Conservation (phyloP, 768 basidiomycete genomes). For the Lactarius hengduanensis region DNA sequence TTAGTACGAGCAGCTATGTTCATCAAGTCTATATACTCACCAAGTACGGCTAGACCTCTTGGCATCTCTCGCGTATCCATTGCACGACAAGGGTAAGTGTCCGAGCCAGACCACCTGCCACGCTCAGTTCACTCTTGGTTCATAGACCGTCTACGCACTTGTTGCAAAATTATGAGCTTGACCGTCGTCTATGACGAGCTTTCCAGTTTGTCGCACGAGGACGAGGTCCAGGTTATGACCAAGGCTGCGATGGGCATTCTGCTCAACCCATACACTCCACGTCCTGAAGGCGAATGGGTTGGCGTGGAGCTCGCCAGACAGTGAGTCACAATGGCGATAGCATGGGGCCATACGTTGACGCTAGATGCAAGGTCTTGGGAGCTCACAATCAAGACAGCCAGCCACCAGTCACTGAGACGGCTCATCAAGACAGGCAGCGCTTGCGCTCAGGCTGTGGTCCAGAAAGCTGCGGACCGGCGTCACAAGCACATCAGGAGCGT, state of each 20-base stretch:
- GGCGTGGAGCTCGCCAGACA: conserved; percentile 21
- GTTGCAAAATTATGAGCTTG: conserved; percentile 3
- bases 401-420: conserved; percentile 1
- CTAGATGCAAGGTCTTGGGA: conserved; percentile 17
- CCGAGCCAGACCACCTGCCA: too few species aligned
- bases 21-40: neutral
- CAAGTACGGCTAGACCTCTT: conserved; percentile 21
- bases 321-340: conserved; percentile 13
- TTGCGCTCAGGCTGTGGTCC: neutral
- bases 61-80: conserved; percentile 26
- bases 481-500: neutral
- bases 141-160: conserved; percentile 23
- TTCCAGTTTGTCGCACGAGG: conserved; percentile 1
- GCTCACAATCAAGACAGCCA: conserved; percentile 15
- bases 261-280: conserved; percentile 24
- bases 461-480: neutral
- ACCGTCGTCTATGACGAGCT: conserved; percentile 27
- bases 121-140: neutral
- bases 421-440: conserved; percentile 7
- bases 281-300: conserved; percentile 14
- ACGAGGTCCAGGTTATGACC: neutral
- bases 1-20: conserved; percentile 18
- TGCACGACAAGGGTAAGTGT: conserved; percentile 8
- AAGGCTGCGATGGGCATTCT: conserved; percentile 24
- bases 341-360: neutral